phyloP scores from a whole-genome alignment of 192 early-diverging fungal species.

The Dispira simplex region DNA sequence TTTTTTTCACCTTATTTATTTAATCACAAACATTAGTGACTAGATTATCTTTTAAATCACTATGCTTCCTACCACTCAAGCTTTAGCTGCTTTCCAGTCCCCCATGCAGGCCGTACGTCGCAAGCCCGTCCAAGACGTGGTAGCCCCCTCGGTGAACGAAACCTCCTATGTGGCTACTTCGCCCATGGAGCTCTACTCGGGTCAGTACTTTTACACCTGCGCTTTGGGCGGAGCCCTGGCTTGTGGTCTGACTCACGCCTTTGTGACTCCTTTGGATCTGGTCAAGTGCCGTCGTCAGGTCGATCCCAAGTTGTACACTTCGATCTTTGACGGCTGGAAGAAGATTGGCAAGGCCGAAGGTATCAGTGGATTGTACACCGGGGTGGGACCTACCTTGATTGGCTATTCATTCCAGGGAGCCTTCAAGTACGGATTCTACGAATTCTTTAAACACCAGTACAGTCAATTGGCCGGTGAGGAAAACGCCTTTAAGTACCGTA shows the following conservation, averaged over 20 bases:
- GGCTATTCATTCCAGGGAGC: conserved; percentile 78
- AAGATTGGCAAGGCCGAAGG: conserved; percentile 46
- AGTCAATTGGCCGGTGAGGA: conserved; percentile 44
- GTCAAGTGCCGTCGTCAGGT: conserved; percentile 41
- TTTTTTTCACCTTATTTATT: no score
- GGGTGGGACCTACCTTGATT: conserved; percentile 58
- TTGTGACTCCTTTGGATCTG: conserved; percentile 38
- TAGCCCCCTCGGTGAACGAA: conserved; percentile 27
- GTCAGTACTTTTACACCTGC: conserved; percentile 45
- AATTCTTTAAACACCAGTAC: conserved; percentile 74
- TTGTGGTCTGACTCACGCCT: conserved; percentile 48
- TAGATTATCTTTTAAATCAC: no score
- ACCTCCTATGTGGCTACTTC: conserved; percentile 26
- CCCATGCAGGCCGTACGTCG: not conserved
- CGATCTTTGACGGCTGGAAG: conserved; percentile 35
- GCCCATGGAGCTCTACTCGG: conserved; percentile 29
- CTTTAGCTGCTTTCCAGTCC: conserved; percentile 10
- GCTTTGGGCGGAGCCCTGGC: conserved; percentile 43
- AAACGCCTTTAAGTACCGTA: conserved; percentile 57
- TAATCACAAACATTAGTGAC: no score
- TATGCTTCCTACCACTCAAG: not conserved
- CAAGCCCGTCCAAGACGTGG: conserved; percentile 12
- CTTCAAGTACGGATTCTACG: conserved; percentile 85
- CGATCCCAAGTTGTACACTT: conserved; percentile 30
- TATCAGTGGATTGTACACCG: conserved; percentile 53